Percentiles rank a stretch among this genome's conserved stretches.
phyloP scores from a whole-genome alignment of 345 rosid genomes.

The Eucalyptus curtisii region DNA sequence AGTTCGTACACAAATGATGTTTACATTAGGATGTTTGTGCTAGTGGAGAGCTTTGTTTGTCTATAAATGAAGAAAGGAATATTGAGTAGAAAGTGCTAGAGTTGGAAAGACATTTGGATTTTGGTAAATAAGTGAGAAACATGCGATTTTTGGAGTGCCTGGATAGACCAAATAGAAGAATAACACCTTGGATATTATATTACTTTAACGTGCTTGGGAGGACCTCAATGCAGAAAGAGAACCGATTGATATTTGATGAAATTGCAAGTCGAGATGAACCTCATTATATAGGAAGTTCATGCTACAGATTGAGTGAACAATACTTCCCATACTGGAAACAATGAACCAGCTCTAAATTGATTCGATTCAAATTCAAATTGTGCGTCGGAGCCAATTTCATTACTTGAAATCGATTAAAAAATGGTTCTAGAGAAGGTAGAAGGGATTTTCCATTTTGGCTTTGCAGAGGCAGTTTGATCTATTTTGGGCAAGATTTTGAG shows the following conservation, averaged over 20 bases:
- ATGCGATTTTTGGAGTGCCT: not conserved
- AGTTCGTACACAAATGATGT: not conserved
- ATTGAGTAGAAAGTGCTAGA: not conserved
- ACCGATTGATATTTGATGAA: not conserved
- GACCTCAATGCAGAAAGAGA: not conserved
- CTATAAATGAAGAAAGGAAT: not conserved
- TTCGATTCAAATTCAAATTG: not conserved
- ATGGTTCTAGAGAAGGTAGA: not conserved
- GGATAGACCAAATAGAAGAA: too few relatives aligned
- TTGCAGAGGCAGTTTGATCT: not conserved
- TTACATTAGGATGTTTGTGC: not conserved
- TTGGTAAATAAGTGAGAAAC: not conserved
- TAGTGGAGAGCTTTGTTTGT: not conserved
- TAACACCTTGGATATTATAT: not conserved
- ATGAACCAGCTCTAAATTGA: not conserved
- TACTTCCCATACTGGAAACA: not conserved
- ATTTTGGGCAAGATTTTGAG: not conserved
- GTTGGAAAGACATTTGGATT: not conserved
- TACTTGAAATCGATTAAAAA: not conserved
- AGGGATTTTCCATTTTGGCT: not conserved
- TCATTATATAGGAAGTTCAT: not conserved
- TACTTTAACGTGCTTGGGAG: not conserved
- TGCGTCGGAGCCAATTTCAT: not conserved
- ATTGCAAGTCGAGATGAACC: not conserved
- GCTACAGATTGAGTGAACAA: not conserved